These are phyloP conservation scores for Pichia sp. DNA, from an alignment of 1,139 yeast species.

Conservation along the genomic window DNA sequence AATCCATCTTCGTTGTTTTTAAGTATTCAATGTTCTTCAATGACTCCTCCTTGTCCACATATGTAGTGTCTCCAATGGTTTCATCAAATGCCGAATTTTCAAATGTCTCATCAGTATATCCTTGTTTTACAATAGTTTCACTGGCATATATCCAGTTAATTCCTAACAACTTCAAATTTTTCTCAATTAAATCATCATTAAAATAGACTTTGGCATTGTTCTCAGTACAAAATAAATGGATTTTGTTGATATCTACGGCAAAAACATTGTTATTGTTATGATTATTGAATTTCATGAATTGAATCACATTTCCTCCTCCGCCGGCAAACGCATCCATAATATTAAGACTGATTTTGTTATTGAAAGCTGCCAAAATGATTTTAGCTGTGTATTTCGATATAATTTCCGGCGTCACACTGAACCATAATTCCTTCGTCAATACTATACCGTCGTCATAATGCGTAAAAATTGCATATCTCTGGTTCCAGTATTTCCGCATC, in stretches of 20 bases:
- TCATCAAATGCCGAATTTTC: slow-evolving; percentile 1
- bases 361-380: slow-evolving; percentile 37
- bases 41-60: slow-evolving; percentile 12
- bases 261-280: slow-evolving; percentile 32
- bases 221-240: slow-evolving; percentile 56
- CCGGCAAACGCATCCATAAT: slow-evolving; percentile 81
- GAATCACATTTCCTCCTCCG: slow-evolving; percentile 91
- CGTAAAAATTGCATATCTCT: slow-evolving; percentile 51
- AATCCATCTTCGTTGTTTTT: slow-evolving; percentile 38
- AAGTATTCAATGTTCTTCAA: slow-evolving; percentile 12
- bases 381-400: slow-evolving; percentile 60
- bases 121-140: slow-evolving; percentile 2
- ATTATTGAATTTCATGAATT: slow-evolving; percentile 66
- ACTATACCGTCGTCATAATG: slow-evolving; percentile 62
- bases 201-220: slow-evolving; percentile 65
- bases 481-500: slow-evolving; percentile 49
- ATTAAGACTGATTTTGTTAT: slow-evolving; percentile 25
- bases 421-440: slow-evolving; percentile 78
- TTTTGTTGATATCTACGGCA: slow-evolving; percentile 58
- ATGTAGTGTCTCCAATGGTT: slow-evolving; percentile 24
- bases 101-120: slow-evolving; percentile 15
- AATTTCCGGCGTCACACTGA: slow-evolving; percentile 81
- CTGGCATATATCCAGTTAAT: slow-evolving; percentile 55
- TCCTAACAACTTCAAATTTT: slow-evolving; percentile 38
- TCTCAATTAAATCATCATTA: slow-evolving; percentile 6